phyloP scores from a whole-genome alignment of 805 yeast genomes.

The Ogataea wickerhamii region DNA sequence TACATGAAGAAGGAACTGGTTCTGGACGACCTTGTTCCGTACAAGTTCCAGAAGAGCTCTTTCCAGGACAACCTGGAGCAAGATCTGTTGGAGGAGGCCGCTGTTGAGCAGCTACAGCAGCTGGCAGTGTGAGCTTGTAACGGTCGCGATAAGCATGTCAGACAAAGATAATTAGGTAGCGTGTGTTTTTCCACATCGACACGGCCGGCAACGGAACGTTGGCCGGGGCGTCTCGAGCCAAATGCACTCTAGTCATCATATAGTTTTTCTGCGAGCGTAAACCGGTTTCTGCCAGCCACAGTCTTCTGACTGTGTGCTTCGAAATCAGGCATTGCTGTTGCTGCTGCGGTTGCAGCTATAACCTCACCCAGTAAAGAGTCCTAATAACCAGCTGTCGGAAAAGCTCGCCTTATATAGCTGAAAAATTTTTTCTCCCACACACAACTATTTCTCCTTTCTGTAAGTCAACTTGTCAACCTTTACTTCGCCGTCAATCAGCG shows the following conservation, averaged over 20 bases:
- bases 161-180: conserved; percentile 86
- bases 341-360: too few relatives aligned
- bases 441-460: conserved; percentile 39
- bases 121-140: conserved; percentile 5
- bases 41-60: conserved; percentile 45
- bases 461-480: conserved; percentile 85
- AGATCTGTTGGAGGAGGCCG: conserved; percentile 41
- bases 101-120: conserved; percentile 9
- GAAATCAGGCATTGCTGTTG: conserved; percentile 1
- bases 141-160: conserved; percentile 34
- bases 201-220: conserved; percentile 35
- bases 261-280: conserved; percentile 6
- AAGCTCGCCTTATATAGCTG: background rate
- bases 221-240: conserved; percentile 85
- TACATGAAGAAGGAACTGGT: conserved; percentile 77
- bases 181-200: conserved; percentile 98
- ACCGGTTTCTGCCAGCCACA: conserved; percentile 4
- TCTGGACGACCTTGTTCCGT: conserved; percentile 59
- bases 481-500: conserved; percentile 74
- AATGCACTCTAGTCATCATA: conserved; percentile 98
- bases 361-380: too few relatives aligned
- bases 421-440: background rate
- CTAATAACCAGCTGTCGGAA: too few relatives aligned
- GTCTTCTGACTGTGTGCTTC: conserved; percentile 14
- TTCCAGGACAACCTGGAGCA: conserved; percentile 53